Evolutionary conservation across 2,329 filamentous ascomycete species (phyloP).

Genomic region (Chrysoporthe deuterocubensis): DNA sequence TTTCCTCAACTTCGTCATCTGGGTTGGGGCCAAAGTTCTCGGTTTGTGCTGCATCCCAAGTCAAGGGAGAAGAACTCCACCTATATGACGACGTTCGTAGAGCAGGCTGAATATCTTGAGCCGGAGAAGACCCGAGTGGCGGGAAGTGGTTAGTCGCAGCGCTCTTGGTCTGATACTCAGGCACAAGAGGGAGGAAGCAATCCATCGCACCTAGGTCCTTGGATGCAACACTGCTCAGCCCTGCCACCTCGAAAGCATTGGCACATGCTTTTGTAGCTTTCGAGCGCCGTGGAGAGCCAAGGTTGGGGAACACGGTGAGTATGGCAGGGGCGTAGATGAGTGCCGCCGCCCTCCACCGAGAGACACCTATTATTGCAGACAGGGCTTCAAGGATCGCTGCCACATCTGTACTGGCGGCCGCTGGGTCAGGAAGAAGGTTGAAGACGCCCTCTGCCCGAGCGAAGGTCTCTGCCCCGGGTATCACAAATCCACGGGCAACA

Average conservation of each 20-base stretch:
- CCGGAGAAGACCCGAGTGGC: slow-evolving; percentile 50
- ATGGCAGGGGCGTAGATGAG: slow-evolving; percentile 71
- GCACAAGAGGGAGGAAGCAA: slow-evolving; percentile 62
- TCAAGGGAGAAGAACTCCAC: slow-evolving; percentile 24
- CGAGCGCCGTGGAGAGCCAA: slow-evolving; percentile 53
- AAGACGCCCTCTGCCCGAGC: slow-evolving; percentile 58
- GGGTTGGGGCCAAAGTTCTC: slow-evolving; percentile 34
- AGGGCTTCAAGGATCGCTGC: slow-evolving; percentile 77
- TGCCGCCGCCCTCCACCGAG: slow-evolving; percentile 75
- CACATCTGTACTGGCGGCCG: slow-evolving; percentile 62
- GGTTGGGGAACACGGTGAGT: slow-evolving; percentile 68
- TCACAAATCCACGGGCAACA: slow-evolving; percentile 68
- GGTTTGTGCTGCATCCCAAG: slow-evolving; percentile 40
- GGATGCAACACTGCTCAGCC: slow-evolving; percentile 50
- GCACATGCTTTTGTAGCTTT: slow-evolving; percentile 55
- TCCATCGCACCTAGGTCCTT: slow-evolving; percentile 63
- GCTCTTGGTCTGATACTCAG: slow-evolving; percentile 44
- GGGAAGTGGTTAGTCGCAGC: slow-evolving; percentile 53
- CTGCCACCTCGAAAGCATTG: slow-evolving; percentile 57
- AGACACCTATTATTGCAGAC: slow-evolving; percentile 75
- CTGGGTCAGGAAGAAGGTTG: slow-evolving; percentile 64
- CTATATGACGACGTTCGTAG: slow-evolving; percentile 21
- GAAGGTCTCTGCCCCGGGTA: slow-evolving; percentile 64
- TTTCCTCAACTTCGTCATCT: slow-evolving; percentile 55
- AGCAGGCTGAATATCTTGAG: slow-evolving; percentile 42